Evolutionary conservation across 2,329 filamentous ascomycete species (phyloP).

Genomic region (Gyromitra esculenta): DNA sequence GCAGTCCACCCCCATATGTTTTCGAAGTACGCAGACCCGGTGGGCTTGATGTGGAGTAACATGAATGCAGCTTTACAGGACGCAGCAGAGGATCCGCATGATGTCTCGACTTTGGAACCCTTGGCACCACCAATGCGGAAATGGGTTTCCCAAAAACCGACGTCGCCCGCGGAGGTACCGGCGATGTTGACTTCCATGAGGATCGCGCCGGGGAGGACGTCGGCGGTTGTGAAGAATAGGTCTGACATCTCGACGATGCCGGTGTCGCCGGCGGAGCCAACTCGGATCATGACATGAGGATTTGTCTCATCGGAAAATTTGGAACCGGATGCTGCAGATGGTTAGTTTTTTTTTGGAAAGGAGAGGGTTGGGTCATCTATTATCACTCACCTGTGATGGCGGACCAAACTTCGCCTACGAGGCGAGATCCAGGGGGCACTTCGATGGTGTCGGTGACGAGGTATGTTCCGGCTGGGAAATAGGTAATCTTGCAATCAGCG

Average conservation of each 20-base stretch:
- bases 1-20: conserved; percentile 18
- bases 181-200: conserved; percentile 60
- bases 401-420: conserved; percentile 60
- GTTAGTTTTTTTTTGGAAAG: neutral
- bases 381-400: conserved; percentile 60
- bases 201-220: conserved; percentile 43
- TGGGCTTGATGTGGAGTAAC: neutral
- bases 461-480: conserved; percentile 63
- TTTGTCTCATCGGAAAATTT: conserved; percentile 62
- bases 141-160: neutral
- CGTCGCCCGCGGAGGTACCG: neutral
- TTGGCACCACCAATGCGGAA: neutral
- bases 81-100: neutral
- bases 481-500: conserved; percentile 60
- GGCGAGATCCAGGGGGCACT: conserved; percentile 63
- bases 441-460: conserved; percentile 63
- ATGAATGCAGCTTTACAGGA: conserved; percentile 12
- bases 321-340: conserved; percentile 61
- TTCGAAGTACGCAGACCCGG: conserved; percentile 2
- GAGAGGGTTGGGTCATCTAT: neutral
- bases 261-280: conserved; percentile 66
- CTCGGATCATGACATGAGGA: conserved; percentile 64
- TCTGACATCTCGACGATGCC: conserved; percentile 66
- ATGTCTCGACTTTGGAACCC: neutral
- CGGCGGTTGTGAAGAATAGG: conserved; percentile 64